Percentiles rank a stretch among this genome's conserved stretches.
Conservation (phyloP, 331 rosid genomes). For the Stylosanthes scabra region DNA sequence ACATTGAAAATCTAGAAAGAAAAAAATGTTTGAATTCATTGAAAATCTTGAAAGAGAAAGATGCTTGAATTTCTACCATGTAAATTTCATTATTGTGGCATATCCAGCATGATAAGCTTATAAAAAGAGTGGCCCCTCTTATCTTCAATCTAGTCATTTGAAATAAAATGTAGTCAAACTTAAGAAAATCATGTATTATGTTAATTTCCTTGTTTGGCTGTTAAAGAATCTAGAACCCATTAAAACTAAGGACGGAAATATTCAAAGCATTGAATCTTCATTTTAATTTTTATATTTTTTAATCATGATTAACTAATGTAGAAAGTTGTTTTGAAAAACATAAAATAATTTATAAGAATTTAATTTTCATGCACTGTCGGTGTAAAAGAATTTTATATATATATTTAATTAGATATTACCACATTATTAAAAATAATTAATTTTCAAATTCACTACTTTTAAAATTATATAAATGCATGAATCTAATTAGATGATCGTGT, state of each 20-base stretch:
- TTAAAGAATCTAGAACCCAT: neutral
- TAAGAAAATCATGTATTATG: neutral
- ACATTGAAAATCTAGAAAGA: conserved; percentile 16
- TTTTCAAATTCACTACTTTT: too few relatives aligned
- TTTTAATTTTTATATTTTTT: neutral
- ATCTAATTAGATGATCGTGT: too few relatives aligned
- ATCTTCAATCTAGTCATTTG: neutral
- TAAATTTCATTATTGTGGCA: too few relatives aligned
- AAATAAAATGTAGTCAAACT: neutral
- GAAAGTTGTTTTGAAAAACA: neutral
- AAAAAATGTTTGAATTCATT: too few relatives aligned
- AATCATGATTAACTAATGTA: neutral
- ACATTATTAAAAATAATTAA: too few relatives aligned
- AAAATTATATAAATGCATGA: too few relatives aligned
- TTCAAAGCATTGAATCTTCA: neutral
- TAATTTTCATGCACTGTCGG: too few relatives aligned
- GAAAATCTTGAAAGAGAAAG: neutral
- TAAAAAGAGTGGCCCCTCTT: too few relatives aligned
- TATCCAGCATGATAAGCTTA: too few relatives aligned
- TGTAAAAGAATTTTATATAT: too few relatives aligned
- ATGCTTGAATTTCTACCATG: neutral
- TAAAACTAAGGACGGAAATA: neutral
- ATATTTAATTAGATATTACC: too few relatives aligned
- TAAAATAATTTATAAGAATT: too few relatives aligned
- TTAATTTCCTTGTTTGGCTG: neutral